Evolutionary conservation across 176 grass and related monocot species (phyloP).

Genomic region (Thinopyrum elongatum): DNA sequence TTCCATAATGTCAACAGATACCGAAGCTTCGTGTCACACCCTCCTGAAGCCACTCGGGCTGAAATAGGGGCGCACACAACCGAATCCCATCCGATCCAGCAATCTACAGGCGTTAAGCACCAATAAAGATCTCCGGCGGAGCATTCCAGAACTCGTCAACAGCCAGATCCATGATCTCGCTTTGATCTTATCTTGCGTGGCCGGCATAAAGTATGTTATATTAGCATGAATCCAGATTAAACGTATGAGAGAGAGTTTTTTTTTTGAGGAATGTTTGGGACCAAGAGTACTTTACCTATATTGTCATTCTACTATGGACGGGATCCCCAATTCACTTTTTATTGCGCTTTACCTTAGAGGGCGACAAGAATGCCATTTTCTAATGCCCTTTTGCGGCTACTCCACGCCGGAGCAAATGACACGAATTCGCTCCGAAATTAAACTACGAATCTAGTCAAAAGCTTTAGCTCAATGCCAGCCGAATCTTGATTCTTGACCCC

Average conservation of each 20-base stretch:
- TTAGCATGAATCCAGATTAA: neutral
- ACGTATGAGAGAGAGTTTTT: neutral
- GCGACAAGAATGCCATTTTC: neutral
- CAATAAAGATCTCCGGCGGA: too few relatives aligned
- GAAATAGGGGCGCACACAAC: too few relatives aligned
- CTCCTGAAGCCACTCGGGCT: too few relatives aligned
- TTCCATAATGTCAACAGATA: too few relatives aligned
- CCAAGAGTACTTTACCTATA: too few relatives aligned
- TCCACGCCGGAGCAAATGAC: too few relatives aligned
- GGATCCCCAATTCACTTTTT: neutral
- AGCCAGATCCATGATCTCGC: constrained; percentile 8
- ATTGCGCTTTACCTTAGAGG: neutral
- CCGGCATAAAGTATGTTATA: neutral
- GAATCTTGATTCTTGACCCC: neutral
- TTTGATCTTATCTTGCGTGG: neutral
- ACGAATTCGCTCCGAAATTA: neutral
- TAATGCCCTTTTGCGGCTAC: too few relatives aligned
- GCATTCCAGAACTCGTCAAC: too few relatives aligned
- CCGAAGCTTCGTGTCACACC: too few relatives aligned
- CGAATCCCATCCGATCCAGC: too few relatives aligned
- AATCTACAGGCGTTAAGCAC: too few relatives aligned
- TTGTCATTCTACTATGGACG: neutral
- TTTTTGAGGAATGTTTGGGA: too few relatives aligned
- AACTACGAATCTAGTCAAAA: neutral
- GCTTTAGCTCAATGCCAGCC: neutral